Base-by-base conservation (phyloP, 108 stramenopile genomes). In the Stephanodiscus minutulus region DNA sequence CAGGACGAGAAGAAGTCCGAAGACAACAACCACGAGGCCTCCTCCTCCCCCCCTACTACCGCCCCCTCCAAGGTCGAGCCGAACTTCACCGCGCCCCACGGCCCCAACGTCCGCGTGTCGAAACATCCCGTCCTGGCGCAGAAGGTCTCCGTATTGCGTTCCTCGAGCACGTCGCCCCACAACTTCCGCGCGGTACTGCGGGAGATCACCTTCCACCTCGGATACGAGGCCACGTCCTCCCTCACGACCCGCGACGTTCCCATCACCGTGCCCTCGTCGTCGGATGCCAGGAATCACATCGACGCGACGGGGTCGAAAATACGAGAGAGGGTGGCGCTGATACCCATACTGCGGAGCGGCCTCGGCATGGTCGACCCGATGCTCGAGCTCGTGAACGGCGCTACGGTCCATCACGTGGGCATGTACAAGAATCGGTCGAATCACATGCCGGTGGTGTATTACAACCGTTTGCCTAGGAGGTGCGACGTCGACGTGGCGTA, bases 201-300 rank as follows among this genome's bases (percentile, higher is more conserved):
- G 1, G 98, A 98, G 79, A 79, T 99, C 39, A 98, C 98, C 36
- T 96, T 92, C 54, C 97, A 98, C 72, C 77, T 99, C n/a, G 98
- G 96, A 22, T 99, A 98, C 81, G 97, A 99, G 72, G 97, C 96
- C 20, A 99, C 96, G 20, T 62, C 82, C 10, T 66, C 70, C 37
- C 73, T 98, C 12, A 82, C 84, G 25, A 96, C 95, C 15, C 73
- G 70, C 27, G 73, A 83, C 0, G 66, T 94, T 29, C 72, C 82
- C 39, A 74, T 98, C 11, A 78, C 84, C 5, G 96, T 96, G 10
- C 87, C 90, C 0, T 82, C 74, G 5, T 81, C 74, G 9, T 77
- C 64, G 24, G 50, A 47, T 22, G 33, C 59, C 24, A 44, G 61
- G 0, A 73, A 86, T 28, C 86, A 88, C 50, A 57, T 83, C 25